Conservation (phyloP, 1,284 basidiomycete species). For the Cryptococcus hybrid region DNA sequence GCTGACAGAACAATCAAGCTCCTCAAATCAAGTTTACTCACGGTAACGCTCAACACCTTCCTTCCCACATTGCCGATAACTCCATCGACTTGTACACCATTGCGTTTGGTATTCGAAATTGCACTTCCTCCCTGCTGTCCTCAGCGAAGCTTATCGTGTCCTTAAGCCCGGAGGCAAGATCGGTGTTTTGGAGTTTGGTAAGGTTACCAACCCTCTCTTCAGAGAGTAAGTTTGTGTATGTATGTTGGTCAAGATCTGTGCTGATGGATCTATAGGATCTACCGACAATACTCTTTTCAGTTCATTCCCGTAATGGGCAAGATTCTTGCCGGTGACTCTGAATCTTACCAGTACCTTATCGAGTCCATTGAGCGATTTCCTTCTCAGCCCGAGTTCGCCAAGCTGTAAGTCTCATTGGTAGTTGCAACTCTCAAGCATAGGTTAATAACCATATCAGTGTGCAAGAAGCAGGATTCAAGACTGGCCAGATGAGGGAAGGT, state of each 20-base stretch:
- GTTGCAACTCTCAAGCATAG: background rate
- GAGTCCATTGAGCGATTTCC: conserved; percentile 98
- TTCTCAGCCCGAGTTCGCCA: conserved; percentile 80
- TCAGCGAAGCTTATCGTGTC: conserved; percentile 88
- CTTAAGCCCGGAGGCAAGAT: conserved; percentile 96
- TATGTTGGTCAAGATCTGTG: background rate
- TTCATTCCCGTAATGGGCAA: conserved; percentile 93
- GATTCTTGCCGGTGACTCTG: conserved; percentile 91
- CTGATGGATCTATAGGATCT: conserved; percentile 59
- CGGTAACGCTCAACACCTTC: conserved; percentile 86
- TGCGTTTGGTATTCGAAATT: conserved; percentile 97
- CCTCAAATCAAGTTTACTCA: conserved; percentile 92
- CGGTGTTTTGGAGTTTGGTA: conserved; percentile 95
- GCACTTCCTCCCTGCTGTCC: conserved; percentile 89
- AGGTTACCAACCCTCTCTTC: conserved; percentile 84
- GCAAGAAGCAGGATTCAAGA: conserved; percentile 76
- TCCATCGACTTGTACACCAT: conserved; percentile 97
- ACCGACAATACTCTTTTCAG: conserved; percentile 95
- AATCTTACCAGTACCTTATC: conserved; percentile 95
- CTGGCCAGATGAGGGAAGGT: conserved; percentile 65
- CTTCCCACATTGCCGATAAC: conserved; percentile 63
- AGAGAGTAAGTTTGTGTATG: conserved; percentile 59
- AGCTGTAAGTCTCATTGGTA: background rate
- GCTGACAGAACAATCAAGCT: conserved; percentile 55
- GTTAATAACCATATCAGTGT: conserved; percentile 50